Evolutionary conservation across 1,139 yeast genomes (phyloP), one percentile per base, ranked within the genome.

Genomic region (Scheffersomyces segobiensis): DNA sequence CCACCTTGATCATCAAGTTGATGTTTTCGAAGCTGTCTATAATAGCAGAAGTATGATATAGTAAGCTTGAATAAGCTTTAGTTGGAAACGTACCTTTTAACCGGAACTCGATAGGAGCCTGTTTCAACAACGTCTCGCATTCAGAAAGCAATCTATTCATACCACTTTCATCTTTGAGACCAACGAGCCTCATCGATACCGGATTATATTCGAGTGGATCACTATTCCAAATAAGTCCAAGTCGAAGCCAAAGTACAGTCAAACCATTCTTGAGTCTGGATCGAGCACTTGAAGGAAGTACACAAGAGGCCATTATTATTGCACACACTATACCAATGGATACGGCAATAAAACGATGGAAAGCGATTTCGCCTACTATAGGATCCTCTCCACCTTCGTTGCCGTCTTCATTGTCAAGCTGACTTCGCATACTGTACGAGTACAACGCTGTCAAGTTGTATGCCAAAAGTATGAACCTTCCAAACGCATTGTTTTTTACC

Each of bases 161-260:
- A 0, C 85, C 86, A 58, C 76, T 75, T 55, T 83, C 80, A 52
- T 86, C 88, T 57, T 82, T 79, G 48, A 87, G 71, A 0, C 91
- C 90, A 47, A 78, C 73, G 12, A 86, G 72, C 39, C 63, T 61
- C 49, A 53, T 49, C 54, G 65, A 59, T 4, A 62, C 62, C 8
- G 52, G 56, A 22, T 71, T 70, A 59, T 75, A 78, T 52, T 77
- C 82, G 59, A 80, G 69, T 4, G 83, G 83, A 59, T 87, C 90
- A 26, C 87, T 78, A 64, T 87, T 88, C 97, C 97, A 91, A n/a
- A 87, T 81, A 39, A 91, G 80, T 0, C 97, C 97, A 80, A 91
- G 80, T 56, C 93, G 76, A 52, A 91, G 74, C 97, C 97, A 91
- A 39, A 90, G 76, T 1, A 87, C 75, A 0, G 92, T 83, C 32